Evolutionary conservation across 495 filamentous ascomycete species (phyloP), one percentile per base, ranked within the genome.

Genomic region (Gamarada debralockiae): DNA sequence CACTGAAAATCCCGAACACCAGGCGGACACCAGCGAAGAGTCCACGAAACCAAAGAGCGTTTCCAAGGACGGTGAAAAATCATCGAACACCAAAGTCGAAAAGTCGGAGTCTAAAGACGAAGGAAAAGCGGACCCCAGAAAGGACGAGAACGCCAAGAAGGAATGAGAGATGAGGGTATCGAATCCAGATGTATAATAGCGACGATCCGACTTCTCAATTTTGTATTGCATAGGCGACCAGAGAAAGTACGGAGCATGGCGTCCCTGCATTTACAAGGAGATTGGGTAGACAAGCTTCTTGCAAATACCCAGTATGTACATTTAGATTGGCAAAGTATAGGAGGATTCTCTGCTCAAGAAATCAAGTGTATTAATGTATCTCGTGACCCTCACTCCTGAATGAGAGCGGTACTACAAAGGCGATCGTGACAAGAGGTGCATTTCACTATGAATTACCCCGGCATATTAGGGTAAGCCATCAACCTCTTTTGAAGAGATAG

Each of bases 1-100:
- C 25, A 95, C 85, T 41, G 85, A 89, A 58, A 83, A 92, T 57
- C 80, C 84, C 43, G 76, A 79, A 29, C 72, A 82, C 25, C 67
- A 67, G 14, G 52, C 65, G 34, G 66, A 70, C 52, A 66, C 62
- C 42, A 69, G 59, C 5, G 62, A 63, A 44, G 56, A 65, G 12
- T 55, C 58, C 23, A 49, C 61, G 36, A 53, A 52, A 20, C 57
- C 60, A 27, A 56, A 50, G 17, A 36, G 13, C 17, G 29, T 27
- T 37, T 17, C 50, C 7, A 33, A 49, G 7, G 50, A 60, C 9
- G 48, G 52, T 7, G 39, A 41, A 4, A 52, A 59, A 10, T 18
- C 45, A 8, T 22, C 48, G 6, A 4, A 4, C 10, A 6, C n/a
- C 17, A 13, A 15, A 22, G 17, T 3, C 3, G n/a, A 14, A 22